Conservation (phyloP, 495 filamentous ascomycete genomes). For the Staphylotrichum longicolle region DNA sequence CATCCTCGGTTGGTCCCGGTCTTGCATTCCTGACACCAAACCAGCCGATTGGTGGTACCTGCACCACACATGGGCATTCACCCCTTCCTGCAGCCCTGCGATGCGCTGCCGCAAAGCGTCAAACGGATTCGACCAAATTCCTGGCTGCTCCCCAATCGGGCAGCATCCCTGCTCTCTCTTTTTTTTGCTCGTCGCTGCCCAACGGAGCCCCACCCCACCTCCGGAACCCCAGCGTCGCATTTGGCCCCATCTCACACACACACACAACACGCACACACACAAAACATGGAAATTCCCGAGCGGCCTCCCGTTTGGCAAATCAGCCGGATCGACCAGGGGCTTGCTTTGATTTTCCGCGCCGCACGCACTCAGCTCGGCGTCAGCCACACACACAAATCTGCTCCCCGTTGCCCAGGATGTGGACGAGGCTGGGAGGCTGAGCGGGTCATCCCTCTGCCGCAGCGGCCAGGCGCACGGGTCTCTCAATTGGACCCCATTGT, state of each 20-base stretch:
- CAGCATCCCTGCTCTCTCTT: not conserved
- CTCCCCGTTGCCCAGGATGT: too few species aligned
- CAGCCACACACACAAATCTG: too few species aligned
- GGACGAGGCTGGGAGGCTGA: too few species aligned
- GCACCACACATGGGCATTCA: not conserved
- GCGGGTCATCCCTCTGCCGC: not conserved
- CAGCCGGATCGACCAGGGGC: too few species aligned
- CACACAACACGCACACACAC: not conserved
- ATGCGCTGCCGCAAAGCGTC: conserved; percentile 4
- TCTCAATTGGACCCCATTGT: not conserved
- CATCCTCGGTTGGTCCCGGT: conserved; percentile 19
- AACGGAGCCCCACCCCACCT: too few species aligned
- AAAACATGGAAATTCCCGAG: too few species aligned
- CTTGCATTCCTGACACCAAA: conserved; percentile 21
- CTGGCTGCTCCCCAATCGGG: conserved; percentile 1
- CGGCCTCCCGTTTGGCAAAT: too few species aligned
- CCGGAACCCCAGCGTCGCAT: too few species aligned
- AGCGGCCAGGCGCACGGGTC: not conserved
- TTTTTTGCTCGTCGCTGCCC: not conserved
- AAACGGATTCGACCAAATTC: conserved; percentile 7
- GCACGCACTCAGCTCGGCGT: too few species aligned
- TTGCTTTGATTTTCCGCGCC: too few species aligned
- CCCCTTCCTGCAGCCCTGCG: conserved; percentile 14
- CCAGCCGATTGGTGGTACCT: conserved; percentile 31
- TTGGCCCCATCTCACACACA: not conserved